Base-by-base conservation (phyloP, 2,329 filamentous ascomycete species). In the Penicillium sp. region DNA sequence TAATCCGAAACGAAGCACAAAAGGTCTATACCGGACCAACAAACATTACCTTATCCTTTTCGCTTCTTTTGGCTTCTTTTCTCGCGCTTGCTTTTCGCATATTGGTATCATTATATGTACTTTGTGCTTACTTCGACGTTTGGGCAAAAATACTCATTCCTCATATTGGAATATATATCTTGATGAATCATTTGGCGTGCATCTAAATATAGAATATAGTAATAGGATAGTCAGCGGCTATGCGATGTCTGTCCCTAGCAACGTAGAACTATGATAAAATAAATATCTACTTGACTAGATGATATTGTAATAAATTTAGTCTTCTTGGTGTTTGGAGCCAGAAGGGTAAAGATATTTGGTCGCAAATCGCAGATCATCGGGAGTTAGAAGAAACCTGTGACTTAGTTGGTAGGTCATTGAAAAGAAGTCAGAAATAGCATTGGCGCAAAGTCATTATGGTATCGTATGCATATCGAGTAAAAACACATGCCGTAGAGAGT, bases 391-490 rank as follows among this genome's bases (percentile, higher is more conserved):
- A 9, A n/a, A 25, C 37, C 1, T 12, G 4, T 17, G 40, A 17
- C 9, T 5, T 22, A n/a, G n/a, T n/a, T n/a, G 8, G 28, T 14
- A 33, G 12, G 8, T 12, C 30, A 11, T 33, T 16, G 17, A 25
- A 33, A 37, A 38, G 5, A 19, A 3, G 4, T 16, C 8, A 12
- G 22, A 49, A 30, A 49, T 40, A 40, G 46, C 5, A 36, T 36
- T 50, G 16, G 38, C 38, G 26, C 37, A 26, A 25, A 38, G 4
- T 47, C 41, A 52, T 47, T 30, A 46, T 46, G 50, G 50, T 52
- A 52, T 52, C 50, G 10, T 46, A 26, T 37, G 19, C 9, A 31
- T 37, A 38, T 46, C 41, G 5, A 55, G 11, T 14, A 38, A 45
- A 33, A 50, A 30, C 3, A 36, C 7, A 50, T 37, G 38, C 14